A percentile compares a stretch with the other conserved stretches of the same genome.
These are phyloP conservation scores for Earliella scabrosa DNA, from an alignment of 1,284 basidiomycete species.

Conservation along the genomic window DNA sequence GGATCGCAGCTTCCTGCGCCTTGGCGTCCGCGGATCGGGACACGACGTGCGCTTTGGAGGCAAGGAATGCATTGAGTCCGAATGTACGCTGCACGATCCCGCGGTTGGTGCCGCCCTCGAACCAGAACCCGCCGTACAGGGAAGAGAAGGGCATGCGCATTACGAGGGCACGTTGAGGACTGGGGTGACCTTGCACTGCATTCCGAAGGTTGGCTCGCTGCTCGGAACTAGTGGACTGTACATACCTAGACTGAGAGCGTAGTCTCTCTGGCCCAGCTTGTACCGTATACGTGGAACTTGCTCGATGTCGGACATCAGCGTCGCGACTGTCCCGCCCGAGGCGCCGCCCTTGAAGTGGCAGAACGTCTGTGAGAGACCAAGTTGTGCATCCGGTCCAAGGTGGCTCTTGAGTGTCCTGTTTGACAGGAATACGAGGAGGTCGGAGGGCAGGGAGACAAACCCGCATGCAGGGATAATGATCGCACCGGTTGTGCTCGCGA, in stretches of 20 bases:
- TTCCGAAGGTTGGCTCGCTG: not conserved
- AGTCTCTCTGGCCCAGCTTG: slow-evolving; percentile 42
- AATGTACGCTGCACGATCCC: slow-evolving; percentile 80
- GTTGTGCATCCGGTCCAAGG: slow-evolving; percentile 35
- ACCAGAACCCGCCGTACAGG: slow-evolving; percentile 59
- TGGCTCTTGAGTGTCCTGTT: slow-evolving; percentile 48
- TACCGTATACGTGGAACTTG: slow-evolving; percentile 48
- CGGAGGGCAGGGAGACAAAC: slow-evolving; percentile 75
- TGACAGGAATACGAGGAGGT: slow-evolving; percentile 62
- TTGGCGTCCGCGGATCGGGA: not conserved
- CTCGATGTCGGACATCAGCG: slow-evolving; percentile 52
- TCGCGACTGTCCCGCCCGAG: slow-evolving; percentile 74
- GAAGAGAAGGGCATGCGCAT: slow-evolving; percentile 53
- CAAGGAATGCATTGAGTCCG: slow-evolving; percentile 61
- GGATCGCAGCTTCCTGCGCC: slow-evolving; percentile 24
- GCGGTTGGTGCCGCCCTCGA: slow-evolving; percentile 67
- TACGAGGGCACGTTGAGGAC: slow-evolving; percentile 43
- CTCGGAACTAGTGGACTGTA: no score
- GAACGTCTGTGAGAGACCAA: slow-evolving; percentile 45
- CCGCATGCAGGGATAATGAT: slow-evolving; percentile 75
- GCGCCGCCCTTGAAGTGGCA: slow-evolving; percentile 51
- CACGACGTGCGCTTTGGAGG: not conserved
- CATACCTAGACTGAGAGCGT: slow-evolving; percentile 62
- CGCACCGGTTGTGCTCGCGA: slow-evolving; percentile 66
- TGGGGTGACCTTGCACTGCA: slow-evolving; percentile 46